These are phyloP conservation scores for Nicotiana undulata DNA, from an alignment of 257 asterid genomes.

Conservation along the genomic window DNA sequence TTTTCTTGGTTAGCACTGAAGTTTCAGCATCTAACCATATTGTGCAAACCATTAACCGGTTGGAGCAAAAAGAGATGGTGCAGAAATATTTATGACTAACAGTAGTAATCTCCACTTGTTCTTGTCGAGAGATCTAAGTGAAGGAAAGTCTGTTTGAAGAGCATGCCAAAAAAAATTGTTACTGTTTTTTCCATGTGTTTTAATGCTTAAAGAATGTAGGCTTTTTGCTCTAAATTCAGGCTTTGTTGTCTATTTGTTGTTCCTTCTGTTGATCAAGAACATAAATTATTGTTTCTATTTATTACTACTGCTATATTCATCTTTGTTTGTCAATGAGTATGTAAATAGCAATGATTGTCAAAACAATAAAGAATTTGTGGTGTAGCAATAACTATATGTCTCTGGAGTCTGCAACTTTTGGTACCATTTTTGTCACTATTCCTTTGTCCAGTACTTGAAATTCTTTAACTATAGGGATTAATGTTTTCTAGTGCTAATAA, in stretches of 20 bases:
- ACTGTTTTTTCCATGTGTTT: constrained; percentile 20
- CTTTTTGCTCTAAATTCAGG: constrained; percentile 27
- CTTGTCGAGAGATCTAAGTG: constrained; percentile 15
- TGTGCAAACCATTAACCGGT: not conserved
- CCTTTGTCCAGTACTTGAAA: not conserved
- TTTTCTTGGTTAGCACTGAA: not conserved
- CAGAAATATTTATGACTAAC: not conserved
- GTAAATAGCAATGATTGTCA: not conserved
- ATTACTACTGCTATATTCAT: constrained; percentile 5
- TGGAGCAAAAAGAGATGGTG: not conserved
- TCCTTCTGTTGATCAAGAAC: constrained; percentile 9
- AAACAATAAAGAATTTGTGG: not conserved
- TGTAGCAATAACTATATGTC: not conserved
- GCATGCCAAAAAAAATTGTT: not conserved
- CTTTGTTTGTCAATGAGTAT: not conserved
- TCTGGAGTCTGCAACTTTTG: not conserved
- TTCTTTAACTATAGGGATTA: not conserved
- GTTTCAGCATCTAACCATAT: not conserved
- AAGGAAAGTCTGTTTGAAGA: constrained; percentile 22
- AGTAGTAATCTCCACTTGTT: not conserved
- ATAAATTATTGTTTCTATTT: constrained; percentile 17
- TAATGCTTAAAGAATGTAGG: constrained; percentile 17
- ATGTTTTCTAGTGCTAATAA: not conserved
- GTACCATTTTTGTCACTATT: not conserved
- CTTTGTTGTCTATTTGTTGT: constrained; percentile 22